These are phyloP conservation scores for Populus tomentosa DNA, from an alignment of 441 rosid species.

Conservation along the genomic window DNA sequence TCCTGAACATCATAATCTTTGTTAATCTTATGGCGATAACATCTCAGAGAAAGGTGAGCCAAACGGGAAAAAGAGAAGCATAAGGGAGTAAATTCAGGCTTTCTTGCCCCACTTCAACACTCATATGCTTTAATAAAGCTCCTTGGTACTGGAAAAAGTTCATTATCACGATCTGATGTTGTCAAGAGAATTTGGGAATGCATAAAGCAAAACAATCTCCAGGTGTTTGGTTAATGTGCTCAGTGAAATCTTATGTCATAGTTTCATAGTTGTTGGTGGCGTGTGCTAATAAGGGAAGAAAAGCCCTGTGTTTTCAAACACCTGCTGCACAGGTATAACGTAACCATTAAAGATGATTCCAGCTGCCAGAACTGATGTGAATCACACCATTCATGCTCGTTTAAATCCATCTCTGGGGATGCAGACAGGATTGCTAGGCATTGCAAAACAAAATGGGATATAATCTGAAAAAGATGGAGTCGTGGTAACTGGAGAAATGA, in stretches of 20 bases:
- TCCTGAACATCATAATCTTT: background rate
- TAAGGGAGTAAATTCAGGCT: constrained; percentile 47
- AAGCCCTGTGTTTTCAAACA: background rate
- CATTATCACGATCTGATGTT: background rate
- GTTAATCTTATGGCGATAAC: background rate
- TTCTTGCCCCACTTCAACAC: constrained; percentile 62
- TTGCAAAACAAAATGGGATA: background rate
- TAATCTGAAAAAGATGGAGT: background rate
- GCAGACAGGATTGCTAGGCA: background rate
- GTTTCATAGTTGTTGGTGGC: background rate
- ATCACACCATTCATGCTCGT: background rate
- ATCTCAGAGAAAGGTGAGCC: constrained; percentile 31
- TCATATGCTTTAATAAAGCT: background rate
- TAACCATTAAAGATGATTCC: background rate
- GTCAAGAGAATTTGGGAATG: constrained; percentile 54
- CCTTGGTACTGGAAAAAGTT: background rate
- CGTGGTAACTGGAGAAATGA: background rate
- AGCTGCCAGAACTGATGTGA: background rate
- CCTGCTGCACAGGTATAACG: background rate
- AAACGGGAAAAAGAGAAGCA: constrained; percentile 41
- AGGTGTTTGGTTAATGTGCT: constrained; percentile 32
- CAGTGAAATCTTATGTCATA: background rate
- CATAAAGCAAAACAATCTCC: constrained; percentile 65
- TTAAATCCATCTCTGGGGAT: background rate
- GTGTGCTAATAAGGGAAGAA: background rate